Percentiles rank a stretch among this genome's conserved stretches.
Evolutionary conservation across 345 rosid species (phyloP).

Genomic region (Carallia brachiata): DNA sequence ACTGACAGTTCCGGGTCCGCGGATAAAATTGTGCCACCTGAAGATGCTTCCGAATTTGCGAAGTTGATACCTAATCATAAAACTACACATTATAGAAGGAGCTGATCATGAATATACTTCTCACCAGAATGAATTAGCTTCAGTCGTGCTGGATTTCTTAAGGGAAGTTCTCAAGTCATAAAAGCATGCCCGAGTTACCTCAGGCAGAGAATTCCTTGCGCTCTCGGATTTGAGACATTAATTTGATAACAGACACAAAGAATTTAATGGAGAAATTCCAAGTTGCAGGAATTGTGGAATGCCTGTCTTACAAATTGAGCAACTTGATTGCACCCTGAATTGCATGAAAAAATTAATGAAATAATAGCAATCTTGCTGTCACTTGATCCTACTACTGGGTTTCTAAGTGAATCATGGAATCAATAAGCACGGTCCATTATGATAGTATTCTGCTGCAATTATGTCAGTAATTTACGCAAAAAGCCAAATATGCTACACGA

Average conservation of each 20-base stretch:
- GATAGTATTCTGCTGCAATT: too few species aligned
- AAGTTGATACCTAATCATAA: slow-evolving; percentile 58
- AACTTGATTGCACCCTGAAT: neutral
- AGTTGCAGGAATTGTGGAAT: neutral
- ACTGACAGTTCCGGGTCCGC: slow-evolving; percentile 68
- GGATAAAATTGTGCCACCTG: slow-evolving; percentile 57
- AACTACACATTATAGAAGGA: slow-evolving; percentile 57
- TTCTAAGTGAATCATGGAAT: too few species aligned
- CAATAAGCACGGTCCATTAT: too few species aligned
- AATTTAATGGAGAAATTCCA: neutral
- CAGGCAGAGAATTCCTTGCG: neutral
- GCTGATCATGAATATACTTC: slow-evolving; percentile 85
- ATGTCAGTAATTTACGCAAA: neutral
- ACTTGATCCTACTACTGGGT: too few species aligned
- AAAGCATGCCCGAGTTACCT: neutral
- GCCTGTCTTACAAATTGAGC: neutral
- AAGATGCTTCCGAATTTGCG: slow-evolving; percentile 69
- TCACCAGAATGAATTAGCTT: slow-evolving; percentile 62
- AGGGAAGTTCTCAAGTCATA: slow-evolving; percentile 16
- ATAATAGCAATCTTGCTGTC: neutral
- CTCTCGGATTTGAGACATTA: slow-evolving; percentile 3
- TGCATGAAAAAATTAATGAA: too few species aligned
- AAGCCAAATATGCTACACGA: neutral
- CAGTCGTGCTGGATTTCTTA: slow-evolving; percentile 48
- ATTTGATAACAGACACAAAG: neutral